Percentiles rank a stretch among this genome's conserved stretches.
Conservation (phyloP, 2,329 filamentous ascomycete genomes). For the Metarhizium robertsii region DNA sequence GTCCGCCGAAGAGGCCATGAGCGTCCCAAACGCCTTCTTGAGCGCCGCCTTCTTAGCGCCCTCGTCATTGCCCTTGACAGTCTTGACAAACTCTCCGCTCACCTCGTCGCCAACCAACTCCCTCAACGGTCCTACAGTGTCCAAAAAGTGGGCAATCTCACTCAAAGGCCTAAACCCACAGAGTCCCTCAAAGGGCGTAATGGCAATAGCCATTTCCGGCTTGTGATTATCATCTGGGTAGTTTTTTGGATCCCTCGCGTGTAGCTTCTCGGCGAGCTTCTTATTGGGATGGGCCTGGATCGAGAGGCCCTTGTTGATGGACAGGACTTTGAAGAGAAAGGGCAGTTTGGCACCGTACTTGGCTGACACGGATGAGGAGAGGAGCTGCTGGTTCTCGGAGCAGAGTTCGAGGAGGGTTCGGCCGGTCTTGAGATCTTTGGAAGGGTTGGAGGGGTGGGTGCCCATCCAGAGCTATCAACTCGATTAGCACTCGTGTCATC, state of each 20-base stretch:
- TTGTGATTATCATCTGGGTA: conserved; percentile 99
- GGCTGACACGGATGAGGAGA: conserved; percentile 63
- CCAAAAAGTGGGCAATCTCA: conserved; percentile 81
- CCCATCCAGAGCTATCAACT: conserved; percentile 86
- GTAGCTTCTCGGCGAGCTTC: conserved; percentile 77
- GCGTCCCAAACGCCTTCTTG: conserved; percentile 61
- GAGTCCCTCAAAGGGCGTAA: conserved; percentile 91
- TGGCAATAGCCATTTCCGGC: conserved; percentile 97
- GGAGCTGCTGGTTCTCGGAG: conserved; percentile 73
- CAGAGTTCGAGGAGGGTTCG: conserved; percentile 81
- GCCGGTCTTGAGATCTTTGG: conserved; percentile 76
- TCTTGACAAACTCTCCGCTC: conserved; percentile 45
- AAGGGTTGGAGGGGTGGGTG: conserved; percentile 91
- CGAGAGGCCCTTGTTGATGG: conserved; percentile 88
- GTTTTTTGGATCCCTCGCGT: conserved; percentile 79
- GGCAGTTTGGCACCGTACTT: conserved; percentile 77
- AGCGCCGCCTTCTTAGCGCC: conserved; percentile 69
- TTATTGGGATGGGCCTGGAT: conserved; percentile 98
- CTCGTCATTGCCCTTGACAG: conserved; percentile 35
- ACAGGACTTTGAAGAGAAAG: conserved; percentile 96
- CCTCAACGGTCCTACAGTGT: conserved; percentile 45
- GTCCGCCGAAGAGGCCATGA: conserved; percentile 71
- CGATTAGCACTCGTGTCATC: background rate
- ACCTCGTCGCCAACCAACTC: conserved; percentile 57
- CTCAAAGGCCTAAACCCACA: conserved; percentile 86